A percentile compares a stretch with the other conserved stretches of the same genome.
phyloP scores from a whole-genome alignment of 106 monocot species.

The Alisma plantagoaquatica region DNA sequence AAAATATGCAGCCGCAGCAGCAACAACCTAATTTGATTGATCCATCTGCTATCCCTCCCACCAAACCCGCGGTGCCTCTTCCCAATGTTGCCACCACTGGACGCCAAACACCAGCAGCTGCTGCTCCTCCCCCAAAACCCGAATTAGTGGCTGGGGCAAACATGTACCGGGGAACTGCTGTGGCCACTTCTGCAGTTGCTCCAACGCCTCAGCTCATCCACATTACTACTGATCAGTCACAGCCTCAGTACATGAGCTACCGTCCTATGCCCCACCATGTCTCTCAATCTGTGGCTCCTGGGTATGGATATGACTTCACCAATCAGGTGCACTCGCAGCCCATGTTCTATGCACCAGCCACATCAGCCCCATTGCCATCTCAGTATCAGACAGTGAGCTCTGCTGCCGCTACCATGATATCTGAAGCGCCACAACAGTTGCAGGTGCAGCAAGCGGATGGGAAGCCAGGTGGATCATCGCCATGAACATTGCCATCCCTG shows the following conservation, averaged over 20 bases:
- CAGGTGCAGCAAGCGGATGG: slow-evolving; percentile 13
- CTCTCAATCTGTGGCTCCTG: slow-evolving; percentile 19
- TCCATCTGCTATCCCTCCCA: slow-evolving; percentile 1
- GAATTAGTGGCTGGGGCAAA: slow-evolving; percentile 22
- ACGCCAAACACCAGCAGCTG: background rate
- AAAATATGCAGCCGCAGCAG: slow-evolving; percentile 16
- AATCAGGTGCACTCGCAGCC: slow-evolving; percentile 13
- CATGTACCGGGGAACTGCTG: slow-evolving; percentile 31
- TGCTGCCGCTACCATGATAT: background rate
- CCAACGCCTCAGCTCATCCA: slow-evolving; percentile 21
- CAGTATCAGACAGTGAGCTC: slow-evolving; percentile 38
- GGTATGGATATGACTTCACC: slow-evolving; percentile 39
- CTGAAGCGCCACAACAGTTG: slow-evolving; percentile 6
- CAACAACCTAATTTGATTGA: slow-evolving; percentile 13
- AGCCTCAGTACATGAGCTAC: slow-evolving; percentile 36
- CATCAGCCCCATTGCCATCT: slow-evolving; percentile 21
- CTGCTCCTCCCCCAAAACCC: slow-evolving; percentile 11
- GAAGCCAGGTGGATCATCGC: slow-evolving; percentile 23
- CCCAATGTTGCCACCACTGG: slow-evolving; percentile 12
- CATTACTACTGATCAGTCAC: slow-evolving; percentile 8
- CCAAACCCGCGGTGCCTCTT: slow-evolving; percentile 16
- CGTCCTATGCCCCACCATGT: slow-evolving; percentile 49
- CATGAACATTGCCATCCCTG: slow-evolving; percentile 9
- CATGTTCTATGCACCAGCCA: slow-evolving; percentile 42
- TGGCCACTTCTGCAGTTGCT: slow-evolving; percentile 3